Percentiles rank a stretch among this genome's conserved stretches.
Conservation (phyloP, 169 alveolate genomes). For the Cryptosporidium bovis region DNA sequence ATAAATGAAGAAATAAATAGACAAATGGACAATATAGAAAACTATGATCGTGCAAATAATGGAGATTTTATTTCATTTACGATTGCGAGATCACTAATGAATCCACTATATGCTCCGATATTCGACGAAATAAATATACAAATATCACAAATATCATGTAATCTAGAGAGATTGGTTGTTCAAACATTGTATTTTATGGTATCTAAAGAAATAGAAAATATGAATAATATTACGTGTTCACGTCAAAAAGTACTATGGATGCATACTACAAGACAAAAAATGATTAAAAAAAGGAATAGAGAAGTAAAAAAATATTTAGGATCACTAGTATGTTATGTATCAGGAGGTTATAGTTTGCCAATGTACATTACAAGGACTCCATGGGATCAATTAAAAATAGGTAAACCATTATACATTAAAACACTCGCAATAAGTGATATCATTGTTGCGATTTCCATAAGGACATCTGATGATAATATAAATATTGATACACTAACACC, state of each 20-base stretch:
- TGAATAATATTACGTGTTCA: conserved; percentile 55
- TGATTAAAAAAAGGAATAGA: conserved; percentile 26
- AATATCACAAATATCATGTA: conserved; percentile 85
- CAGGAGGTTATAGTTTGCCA: conserved; percentile 68
- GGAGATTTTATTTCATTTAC: conserved; percentile 62
- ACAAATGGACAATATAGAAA: not conserved
- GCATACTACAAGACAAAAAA: conserved; percentile 44
- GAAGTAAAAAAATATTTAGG: conserved; percentile 22
- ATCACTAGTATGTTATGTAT: conserved; percentile 61
- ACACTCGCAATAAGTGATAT: conserved; percentile 84
- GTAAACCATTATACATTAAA: conserved; percentile 84
- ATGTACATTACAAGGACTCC: conserved; percentile 74
- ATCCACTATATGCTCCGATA: conserved; percentile 81
- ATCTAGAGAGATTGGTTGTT: conserved; percentile 88
- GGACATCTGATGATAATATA: conserved; percentile 89
- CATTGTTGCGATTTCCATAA: conserved; percentile 85
- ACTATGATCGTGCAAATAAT: not conserved
- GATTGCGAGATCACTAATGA: conserved; percentile 75
- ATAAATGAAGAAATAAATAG: not conserved
- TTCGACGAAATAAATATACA: conserved; percentile 82
- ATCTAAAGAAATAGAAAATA: conserved; percentile 82
- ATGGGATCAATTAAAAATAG: conserved; percentile 78
- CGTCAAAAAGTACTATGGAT: conserved; percentile 58
- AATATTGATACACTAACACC: conserved; percentile 73
- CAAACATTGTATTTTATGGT: conserved; percentile 86